Percentiles rank a stretch among this genome's conserved stretches.
Evolutionary conservation across 164 flowering plant species (phyloP).

Genomic region (Liriodendron chinense): DNA sequence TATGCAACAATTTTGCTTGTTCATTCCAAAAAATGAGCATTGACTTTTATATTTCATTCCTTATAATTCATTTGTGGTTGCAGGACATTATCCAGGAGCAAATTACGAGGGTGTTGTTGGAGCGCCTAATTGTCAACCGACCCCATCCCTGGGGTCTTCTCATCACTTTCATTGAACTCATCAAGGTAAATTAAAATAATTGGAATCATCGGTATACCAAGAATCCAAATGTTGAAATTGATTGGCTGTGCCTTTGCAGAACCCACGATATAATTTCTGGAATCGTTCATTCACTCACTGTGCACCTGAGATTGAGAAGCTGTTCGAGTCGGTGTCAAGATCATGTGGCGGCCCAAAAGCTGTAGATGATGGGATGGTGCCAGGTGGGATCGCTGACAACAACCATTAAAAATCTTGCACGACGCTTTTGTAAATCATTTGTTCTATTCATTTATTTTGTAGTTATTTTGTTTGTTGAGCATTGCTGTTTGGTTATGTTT

Average conservation of each 20-base stretch:
- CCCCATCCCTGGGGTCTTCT: conserved; percentile 99
- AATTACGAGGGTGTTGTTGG: conserved; percentile 88
- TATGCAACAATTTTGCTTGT: too few relatives aligned
- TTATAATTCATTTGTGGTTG: background rate
- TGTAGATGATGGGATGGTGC: conserved; percentile 63
- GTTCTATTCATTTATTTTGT: too few relatives aligned
- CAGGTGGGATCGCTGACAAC: conserved; percentile 34
- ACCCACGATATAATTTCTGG: conserved; percentile 95
- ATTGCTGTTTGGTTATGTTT: too few relatives aligned
- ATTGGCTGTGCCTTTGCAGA: conserved; percentile 38
- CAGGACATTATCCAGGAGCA: conserved; percentile 97
- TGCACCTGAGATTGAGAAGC: conserved; percentile 91
- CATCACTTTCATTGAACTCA: conserved; percentile 92
- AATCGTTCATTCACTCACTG: conserved; percentile 78
- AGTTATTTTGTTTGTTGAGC: too few relatives aligned
- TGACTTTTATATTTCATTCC: too few relatives aligned
- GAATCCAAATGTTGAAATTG: background rate
- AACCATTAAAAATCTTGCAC: background rate
- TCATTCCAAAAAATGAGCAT: too few relatives aligned
- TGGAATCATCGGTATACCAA: background rate
- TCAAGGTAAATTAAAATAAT: conserved; percentile 54
- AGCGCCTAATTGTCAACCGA: conserved; percentile 80
- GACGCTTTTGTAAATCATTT: too few relatives aligned
- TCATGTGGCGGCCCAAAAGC: conserved; percentile 89
- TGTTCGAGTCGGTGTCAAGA: conserved; percentile 89